Conservation (phyloP, 2,329 filamentous ascomycete genomes). For the Paraphoma sp. region DNA sequence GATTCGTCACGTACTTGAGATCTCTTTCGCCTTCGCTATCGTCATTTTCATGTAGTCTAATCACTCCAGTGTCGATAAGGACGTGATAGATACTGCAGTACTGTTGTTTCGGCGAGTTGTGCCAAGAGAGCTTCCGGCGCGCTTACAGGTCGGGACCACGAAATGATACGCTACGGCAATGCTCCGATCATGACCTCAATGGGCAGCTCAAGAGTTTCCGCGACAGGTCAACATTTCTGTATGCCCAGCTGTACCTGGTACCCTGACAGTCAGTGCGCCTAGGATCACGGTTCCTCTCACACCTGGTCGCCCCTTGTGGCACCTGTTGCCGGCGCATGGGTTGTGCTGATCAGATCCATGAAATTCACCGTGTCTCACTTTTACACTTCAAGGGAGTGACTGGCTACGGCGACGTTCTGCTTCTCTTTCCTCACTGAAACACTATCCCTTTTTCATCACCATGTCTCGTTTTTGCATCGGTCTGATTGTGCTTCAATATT, state of each 20-base stretch:
- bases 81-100: too few relatives aligned
- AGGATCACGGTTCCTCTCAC: neutral
- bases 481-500: conserved; percentile 17
- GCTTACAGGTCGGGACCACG: neutral
- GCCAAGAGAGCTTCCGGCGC: neutral
- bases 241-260: conserved; percentile 6
- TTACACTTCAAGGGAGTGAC: neutral
- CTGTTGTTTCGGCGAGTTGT: neutral
- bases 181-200: neutral
- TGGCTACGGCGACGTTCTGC: neutral
- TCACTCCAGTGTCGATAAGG: too few relatives aligned
- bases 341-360: neutral
- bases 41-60: too few relatives aligned
- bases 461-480: neutral
- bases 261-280: neutral
- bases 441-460: neutral
- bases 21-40: too few relatives aligned
- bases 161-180: neutral
- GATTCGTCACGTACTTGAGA: too few relatives aligned
- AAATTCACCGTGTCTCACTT: neutral
- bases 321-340: neutral
- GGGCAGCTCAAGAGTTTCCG: conserved; percentile 4
- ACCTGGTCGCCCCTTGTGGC: neutral
- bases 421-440: neutral
- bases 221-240: conserved; percentile 23